Evolutionary conservation across 371 early-diverging fungal genomes (phyloP), one percentile per base, ranked within the genome.

Genomic region (Gilbertella persicaria): DNA sequence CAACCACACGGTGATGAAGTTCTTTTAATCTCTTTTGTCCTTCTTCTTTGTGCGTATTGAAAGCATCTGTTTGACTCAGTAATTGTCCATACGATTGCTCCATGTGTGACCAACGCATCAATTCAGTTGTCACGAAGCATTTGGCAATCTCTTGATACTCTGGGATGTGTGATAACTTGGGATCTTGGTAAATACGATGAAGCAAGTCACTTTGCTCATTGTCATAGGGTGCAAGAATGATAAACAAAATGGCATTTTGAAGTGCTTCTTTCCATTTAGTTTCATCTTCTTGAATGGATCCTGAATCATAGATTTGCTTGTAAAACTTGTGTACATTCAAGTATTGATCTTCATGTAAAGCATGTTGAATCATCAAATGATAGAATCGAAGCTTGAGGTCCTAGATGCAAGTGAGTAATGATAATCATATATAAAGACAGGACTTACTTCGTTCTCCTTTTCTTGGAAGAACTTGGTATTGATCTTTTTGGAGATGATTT

Each of bases 141-240:
- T 94, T 94, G 41, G 83, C 71, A 45, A 98, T 69, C 50, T 92
- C 90, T 66, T 88, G 85, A 58, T 57, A 58, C n/a, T 25, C 40
- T 25, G 87, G 74, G 0, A 93, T 75, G 50, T 92, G 87, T 45
- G 82, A 75, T 50, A 95, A 71, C 13, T 89, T 87, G 35, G 84
- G 72, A 55, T 96, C 95, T 58, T 82, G 73, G 60, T 82, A 81
- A 24, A 94, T 83, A 30, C 95, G 80, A 59, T 95, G 89, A 37
- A 96, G 81, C 55, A 96, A 65, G 62, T 98, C 97, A 0, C 89
- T 85, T 71, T 98, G 98, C 73, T 97, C 97, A 66, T 97, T 94
- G 72, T 93, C 93, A 65, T 84, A 96, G 1, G 96, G 94, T n/a
- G 99, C 71, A 19, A 98, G 81, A 21, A 91, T 76, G 55, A 93